These are phyloP conservation scores for Nymphaea thermarum DNA, from an alignment of 164 flowering plant species.

Conservation along the genomic window DNA sequence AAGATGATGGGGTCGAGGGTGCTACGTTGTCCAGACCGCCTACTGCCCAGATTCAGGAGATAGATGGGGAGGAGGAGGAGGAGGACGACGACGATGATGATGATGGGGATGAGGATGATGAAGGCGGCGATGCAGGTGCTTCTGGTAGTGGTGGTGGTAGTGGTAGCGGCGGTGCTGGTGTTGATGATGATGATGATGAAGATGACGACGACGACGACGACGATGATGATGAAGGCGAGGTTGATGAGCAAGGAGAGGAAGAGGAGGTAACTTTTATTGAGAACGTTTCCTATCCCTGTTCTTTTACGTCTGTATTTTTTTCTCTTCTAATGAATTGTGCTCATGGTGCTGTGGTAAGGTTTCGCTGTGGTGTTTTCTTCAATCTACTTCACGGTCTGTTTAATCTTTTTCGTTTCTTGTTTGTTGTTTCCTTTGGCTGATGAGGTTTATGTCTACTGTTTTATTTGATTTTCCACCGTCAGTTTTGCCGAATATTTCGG, in stretches of 20 bases:
- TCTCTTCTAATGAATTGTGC: neutral
- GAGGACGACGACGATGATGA: slow-evolving; percentile 27
- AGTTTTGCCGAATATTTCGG: no score
- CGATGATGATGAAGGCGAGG: neutral
- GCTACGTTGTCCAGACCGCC: slow-evolving; percentile 1
- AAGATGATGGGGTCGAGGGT: no score
- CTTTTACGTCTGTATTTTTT: neutral
- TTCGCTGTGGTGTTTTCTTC: no score
- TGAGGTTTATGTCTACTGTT: no score
- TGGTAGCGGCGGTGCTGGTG: neutral
- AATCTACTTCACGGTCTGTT: no score
- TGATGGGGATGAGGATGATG: neutral
- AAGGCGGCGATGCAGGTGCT: no score
- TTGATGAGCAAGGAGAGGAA: slow-evolving; percentile 15
- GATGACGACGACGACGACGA: slow-evolving; percentile 1
- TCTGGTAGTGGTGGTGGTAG: slow-evolving; percentile 2
- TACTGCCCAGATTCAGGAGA: slow-evolving; percentile 7
- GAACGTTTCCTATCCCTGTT: neutral
- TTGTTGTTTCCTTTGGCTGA: no score
- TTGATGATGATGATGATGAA: neutral
- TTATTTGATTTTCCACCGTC: no score
- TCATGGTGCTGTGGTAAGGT: no score
- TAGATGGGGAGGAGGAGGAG: slow-evolving; percentile 28
- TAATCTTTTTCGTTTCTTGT: no score
- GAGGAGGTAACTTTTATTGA: slow-evolving; percentile 23